A percentile compares a stretch with the other conserved stretches of the same genome.
These are phyloP conservation scores for Hypocrella siamensis DNA, from an alignment of 2,329 filamentous ascomycete genomes.

Conservation along the genomic window DNA sequence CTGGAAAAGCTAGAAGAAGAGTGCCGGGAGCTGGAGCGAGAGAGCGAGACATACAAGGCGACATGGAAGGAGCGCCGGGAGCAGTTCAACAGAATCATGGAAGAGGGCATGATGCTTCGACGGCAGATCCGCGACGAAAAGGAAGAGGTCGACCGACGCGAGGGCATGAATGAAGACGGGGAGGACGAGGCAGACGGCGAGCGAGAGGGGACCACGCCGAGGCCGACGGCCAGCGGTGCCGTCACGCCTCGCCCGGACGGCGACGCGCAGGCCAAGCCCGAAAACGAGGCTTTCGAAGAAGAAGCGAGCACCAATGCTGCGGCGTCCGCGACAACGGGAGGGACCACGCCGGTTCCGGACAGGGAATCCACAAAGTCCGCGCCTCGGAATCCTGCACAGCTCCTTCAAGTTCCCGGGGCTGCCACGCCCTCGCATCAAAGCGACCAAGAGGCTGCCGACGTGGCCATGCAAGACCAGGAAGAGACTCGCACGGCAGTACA, in stretches of 20 bases:
- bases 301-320: not conserved
- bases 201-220: slow-evolving; percentile 31
- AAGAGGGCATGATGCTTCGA: slow-evolving; percentile 76
- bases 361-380: slow-evolving; percentile 4
- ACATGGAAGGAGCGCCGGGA: slow-evolving; percentile 76
- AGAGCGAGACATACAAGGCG: slow-evolving; percentile 64
- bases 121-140: slow-evolving; percentile 87
- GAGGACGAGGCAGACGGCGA: slow-evolving; percentile 40
- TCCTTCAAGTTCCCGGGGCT: slow-evolving; percentile 4
- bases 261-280: slow-evolving; percentile 14
- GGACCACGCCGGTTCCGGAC: slow-evolving; percentile 14
- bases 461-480: slow-evolving; percentile 38
- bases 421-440: slow-evolving; percentile 10
- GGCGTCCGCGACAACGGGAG: slow-evolving; percentile 15
- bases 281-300: slow-evolving; percentile 12
- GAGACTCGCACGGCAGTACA: slow-evolving; percentile 9
- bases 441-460: slow-evolving; percentile 29
- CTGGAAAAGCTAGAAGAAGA: slow-evolving; percentile 75
- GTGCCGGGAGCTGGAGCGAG: slow-evolving; percentile 71
- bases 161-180: slow-evolving; percentile 60
- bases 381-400: slow-evolving; percentile 2
- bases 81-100: slow-evolving; percentile 78
- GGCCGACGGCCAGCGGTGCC: slow-evolving; percentile 33
- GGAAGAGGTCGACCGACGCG: slow-evolving; percentile 77
- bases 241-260: slow-evolving; percentile 33